A percentile compares a stretch with the other conserved stretches of the same genome.
These are phyloP conservation scores for Xylariaceae sp. DNA, from an alignment of 2,329 filamentous ascomycete genomes.

Conservation along the genomic window DNA sequence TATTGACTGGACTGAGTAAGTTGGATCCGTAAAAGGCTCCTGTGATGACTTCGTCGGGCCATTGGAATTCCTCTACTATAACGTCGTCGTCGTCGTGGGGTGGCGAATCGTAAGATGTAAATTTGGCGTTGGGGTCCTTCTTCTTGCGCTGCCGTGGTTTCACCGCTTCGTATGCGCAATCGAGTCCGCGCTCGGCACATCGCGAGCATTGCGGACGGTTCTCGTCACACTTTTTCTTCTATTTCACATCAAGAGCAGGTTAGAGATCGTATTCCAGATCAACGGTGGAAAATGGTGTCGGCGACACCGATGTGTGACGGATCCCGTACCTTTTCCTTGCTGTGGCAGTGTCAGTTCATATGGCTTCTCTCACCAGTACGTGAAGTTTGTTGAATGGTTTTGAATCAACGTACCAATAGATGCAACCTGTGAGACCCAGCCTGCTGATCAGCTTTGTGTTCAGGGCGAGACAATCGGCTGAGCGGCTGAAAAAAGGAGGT, in stretches of 20 bases:
- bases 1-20: conserved; percentile 17
- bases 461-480: conserved; percentile 2
- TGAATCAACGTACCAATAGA: conserved; percentile 42
- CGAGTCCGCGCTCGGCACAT: conserved; percentile 43
- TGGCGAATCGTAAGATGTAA: conserved; percentile 12
- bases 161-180: conserved; percentile 48
- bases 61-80: conserved; percentile 14
- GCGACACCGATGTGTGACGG: not conserved
- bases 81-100: conserved; percentile 6
- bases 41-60: conserved; percentile 13
- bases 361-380: conserved; percentile 6
- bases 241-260: conserved; percentile 4
- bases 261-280: conserved; percentile 9
- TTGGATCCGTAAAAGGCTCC: conserved; percentile 16
- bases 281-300: too few species aligned
- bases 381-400: not conserved
- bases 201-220: conserved; percentile 45
- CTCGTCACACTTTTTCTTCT: conserved; percentile 59
- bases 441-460: conserved; percentile 20
- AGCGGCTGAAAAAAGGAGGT: not conserved
- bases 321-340: conserved; percentile 50
- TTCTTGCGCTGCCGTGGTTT: conserved; percentile 37
- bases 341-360: conserved; percentile 24
- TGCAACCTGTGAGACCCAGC: conserved; percentile 38
- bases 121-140: conserved; percentile 32